These are phyloP conservation scores for Umbelopsis ramanniana DNA, from an alignment of 192 early-diverging fungal species.

Conservation along the genomic window DNA sequence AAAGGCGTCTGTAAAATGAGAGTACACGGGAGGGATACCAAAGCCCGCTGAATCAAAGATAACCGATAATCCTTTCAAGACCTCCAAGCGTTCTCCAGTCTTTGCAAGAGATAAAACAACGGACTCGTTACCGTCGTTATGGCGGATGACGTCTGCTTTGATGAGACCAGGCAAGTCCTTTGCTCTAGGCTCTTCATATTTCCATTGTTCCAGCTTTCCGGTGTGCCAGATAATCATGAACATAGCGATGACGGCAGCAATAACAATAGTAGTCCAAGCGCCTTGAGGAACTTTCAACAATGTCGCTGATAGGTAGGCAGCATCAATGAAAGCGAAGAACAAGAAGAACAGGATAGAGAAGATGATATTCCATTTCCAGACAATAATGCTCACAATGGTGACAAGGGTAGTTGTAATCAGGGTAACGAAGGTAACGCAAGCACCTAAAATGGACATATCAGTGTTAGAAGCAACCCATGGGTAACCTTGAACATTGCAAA, in stretches of 20 bases:
- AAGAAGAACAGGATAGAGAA: constrained; percentile 27
- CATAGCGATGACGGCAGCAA: not conserved
- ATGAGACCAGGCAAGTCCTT: constrained; percentile 19
- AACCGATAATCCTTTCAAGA: constrained; percentile 27
- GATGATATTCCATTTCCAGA: constrained; percentile 28
- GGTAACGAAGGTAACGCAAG: constrained; percentile 17
- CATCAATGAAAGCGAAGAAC: constrained; percentile 35
- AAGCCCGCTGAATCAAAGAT: constrained; percentile 25
- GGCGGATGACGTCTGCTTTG: not conserved
- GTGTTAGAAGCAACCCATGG: not conserved
- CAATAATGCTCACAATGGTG: constrained; percentile 13
- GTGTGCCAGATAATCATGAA: constrained; percentile 32
- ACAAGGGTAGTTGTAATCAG: constrained; percentile 22
- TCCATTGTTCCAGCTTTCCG: constrained; percentile 18
- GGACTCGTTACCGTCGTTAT: not conserved
- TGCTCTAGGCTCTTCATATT: constrained; percentile 9
- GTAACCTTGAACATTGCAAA: not conserved
- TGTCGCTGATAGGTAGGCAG: constrained; percentile 24
- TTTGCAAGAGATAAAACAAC: not conserved
- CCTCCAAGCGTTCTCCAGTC: not conserved
- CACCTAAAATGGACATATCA: not conserved
- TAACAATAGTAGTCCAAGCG: constrained; percentile 31
- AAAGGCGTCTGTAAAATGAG: constrained; percentile 31
- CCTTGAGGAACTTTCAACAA: constrained; percentile 28
- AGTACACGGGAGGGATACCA: constrained; percentile 24